phyloP scores from a whole-genome alignment of 495 filamentous ascomycete genomes.

The Hypoxylon cercidicola region DNA sequence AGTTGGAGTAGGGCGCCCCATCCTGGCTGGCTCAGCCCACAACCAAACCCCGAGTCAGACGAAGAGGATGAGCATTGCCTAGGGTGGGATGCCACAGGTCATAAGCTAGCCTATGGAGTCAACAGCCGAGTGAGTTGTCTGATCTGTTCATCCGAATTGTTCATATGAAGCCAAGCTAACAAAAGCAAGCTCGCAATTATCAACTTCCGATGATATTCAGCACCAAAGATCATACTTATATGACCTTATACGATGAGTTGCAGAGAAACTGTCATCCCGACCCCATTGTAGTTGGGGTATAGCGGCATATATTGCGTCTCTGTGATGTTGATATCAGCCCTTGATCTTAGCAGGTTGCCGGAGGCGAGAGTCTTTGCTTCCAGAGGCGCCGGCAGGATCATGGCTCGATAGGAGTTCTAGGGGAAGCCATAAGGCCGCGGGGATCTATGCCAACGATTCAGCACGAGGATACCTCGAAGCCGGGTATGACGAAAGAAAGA shows the following conservation, averaged over 20 bases:
- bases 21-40: conserved; percentile 61
- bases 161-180: conserved; percentile 24
- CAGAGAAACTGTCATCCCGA: background rate
- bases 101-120: conserved; percentile 77
- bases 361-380: no score
- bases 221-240: background rate
- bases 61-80: conserved; percentile 66
- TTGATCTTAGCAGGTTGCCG: no score
- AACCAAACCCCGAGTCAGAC: conserved; percentile 54
- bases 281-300: no score
- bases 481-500: background rate
- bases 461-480: background rate
- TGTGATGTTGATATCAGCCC: no score
- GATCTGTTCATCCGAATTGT: background rate
- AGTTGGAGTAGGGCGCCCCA: conserved; percentile 65
- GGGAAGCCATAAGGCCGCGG: background rate
- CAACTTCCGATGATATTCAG: conserved; percentile 52
- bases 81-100: conserved; percentile 80
- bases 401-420: background rate
- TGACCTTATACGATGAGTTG: background rate
- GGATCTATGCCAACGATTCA: background rate
- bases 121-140: conserved; percentile 69
- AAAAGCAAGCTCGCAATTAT: conserved; percentile 57
- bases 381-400: no score
- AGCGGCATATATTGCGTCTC: no score